Evolutionary conservation across 768 basidiomycete genomes (phyloP), one percentile per base, ranked within the genome.

Genomic region (Phanerochaete carnosa): DNA sequence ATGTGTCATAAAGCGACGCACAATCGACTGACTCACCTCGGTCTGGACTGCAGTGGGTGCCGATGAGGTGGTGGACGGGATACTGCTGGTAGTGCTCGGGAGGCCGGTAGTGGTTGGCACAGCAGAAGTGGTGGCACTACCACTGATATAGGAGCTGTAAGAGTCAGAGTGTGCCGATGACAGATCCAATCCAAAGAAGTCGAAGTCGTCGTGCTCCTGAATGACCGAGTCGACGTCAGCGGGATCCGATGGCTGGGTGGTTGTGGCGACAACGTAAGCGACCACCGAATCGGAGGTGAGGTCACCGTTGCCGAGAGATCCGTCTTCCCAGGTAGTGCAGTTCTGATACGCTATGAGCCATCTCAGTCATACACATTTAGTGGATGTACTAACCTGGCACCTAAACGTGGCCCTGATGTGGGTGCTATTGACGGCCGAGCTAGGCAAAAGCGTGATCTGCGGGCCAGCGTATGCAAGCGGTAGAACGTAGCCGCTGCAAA

Each of bases 391-490:
- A 54, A 70, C 70, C 65, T 73, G 68, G 65, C 72, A 72, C 22
- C 71, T 62, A 65, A 73, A 73, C 2, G 68, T 65, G 13, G 68
- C 66, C 45, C 68, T 68, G 39, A 69, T 61, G 54, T 71, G 64
- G 23, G 70, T 73, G 45, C 64, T 68, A 58, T 73, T 73, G 13
- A 68, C 58, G 13, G 50, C 55, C 0, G 68, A 67, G 45, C 63
- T 62, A 1, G 66, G 66, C n/a, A 73, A 63, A 16, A 69, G 59
- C 12, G 68, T 72, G 56, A 69, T 58, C 26, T 60, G 62, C 23
- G 71, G 71, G 2, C 71, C 71, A 12, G 67, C 33, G 56, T 69
- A 71, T 1, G 56, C 29, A 13, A 22, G 28, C 7, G 69, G 69
- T n/a, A 70, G 63, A 7, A 69, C 66, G 62, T 70, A 70, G 49